Evolutionary conservation across 805 yeast genomes (phyloP).

Genomic region (Metschnikowia lochheadii): DNA sequence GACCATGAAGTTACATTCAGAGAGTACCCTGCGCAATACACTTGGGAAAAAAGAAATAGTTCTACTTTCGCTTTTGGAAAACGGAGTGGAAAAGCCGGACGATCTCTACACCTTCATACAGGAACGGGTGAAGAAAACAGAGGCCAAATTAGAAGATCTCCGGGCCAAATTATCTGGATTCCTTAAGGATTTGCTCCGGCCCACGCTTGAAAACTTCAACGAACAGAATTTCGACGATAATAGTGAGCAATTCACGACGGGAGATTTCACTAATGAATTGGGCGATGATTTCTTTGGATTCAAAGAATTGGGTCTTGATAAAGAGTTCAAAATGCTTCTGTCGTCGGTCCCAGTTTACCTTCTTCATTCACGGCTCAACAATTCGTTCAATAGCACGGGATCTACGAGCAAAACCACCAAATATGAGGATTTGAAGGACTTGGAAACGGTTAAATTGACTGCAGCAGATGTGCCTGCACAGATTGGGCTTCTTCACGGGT

Average conservation of each 20-base stretch:
- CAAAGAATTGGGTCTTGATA: constrained; percentile 87
- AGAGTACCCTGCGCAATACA: constrained; percentile 50
- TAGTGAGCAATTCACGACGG: constrained; percentile 90
- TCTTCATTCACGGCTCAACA: constrained; percentile 70
- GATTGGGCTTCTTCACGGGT: constrained; percentile 56
- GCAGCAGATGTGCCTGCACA: constrained; percentile 50
- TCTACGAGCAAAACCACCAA: constrained; percentile 49
- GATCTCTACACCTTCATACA: constrained; percentile 68
- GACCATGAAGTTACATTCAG: constrained; percentile 67
- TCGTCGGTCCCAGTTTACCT: constrained; percentile 87
- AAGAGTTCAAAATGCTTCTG: constrained; percentile 80
- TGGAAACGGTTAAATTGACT: constrained; percentile 49
- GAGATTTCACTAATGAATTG: constrained; percentile 87
- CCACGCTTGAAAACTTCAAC: constrained; percentile 65
- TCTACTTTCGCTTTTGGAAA: constrained; percentile 65
- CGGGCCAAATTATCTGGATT: constrained; percentile 62
- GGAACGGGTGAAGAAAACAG: constrained; percentile 68
- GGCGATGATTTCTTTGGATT: constrained; percentile 99
- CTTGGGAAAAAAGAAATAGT: constrained; percentile 44
- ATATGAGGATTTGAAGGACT: constrained; percentile 62
- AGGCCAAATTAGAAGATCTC: constrained; percentile 64
- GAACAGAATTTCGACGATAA: constrained; percentile 83
- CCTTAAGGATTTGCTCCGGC: constrained; percentile 77
- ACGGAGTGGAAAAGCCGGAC: constrained; percentile 80
- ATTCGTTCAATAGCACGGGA: constrained; percentile 43